These are phyloP conservation scores for Aureobasidium sp. DNA, from an alignment of 2,329 filamentous ascomycete genomes.

Conservation along the genomic window DNA sequence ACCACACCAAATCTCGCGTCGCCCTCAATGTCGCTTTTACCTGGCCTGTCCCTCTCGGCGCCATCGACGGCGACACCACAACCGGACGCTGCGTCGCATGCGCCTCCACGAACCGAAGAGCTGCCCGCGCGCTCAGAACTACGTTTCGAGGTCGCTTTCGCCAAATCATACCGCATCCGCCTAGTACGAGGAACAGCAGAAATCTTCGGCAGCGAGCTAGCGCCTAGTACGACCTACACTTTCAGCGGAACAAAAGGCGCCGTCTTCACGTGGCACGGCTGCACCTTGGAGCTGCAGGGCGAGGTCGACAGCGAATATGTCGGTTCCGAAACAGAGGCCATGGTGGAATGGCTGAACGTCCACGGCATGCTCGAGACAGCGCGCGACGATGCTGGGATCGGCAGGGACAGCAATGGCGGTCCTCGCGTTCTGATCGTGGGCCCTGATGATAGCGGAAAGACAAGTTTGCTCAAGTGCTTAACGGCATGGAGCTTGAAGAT, in stretches of 20 bases:
- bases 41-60: slow-evolving; percentile 36
- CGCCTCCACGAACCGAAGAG: slow-evolving; percentile 30
- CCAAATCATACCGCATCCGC: slow-evolving; percentile 37
- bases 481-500: slow-evolving; percentile 73
- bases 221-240: slow-evolving; percentile 66
- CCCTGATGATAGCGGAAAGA: slow-evolving; percentile 67
- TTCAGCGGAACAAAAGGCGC: slow-evolving; percentile 79
- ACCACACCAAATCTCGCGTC: background rate
- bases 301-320: slow-evolving; percentile 60
- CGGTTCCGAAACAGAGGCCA: slow-evolving; percentile 67
- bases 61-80: slow-evolving; percentile 15
- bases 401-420: slow-evolving; percentile 34
- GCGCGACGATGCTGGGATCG: slow-evolving; percentile 47
- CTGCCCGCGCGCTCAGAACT: slow-evolving; percentile 39
- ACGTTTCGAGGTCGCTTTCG: slow-evolving; percentile 31
- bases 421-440: slow-evolving; percentile 83
- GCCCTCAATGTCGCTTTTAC: slow-evolving; percentile 22
- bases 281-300: slow-evolving; percentile 69
- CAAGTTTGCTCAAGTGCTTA: slow-evolving; percentile 41
- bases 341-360: slow-evolving; percentile 72
- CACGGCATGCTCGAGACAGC: slow-evolving; percentile 77
- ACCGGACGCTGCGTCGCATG: slow-evolving; percentile 17
- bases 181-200: slow-evolving; percentile 78
- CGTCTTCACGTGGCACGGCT: slow-evolving; percentile 88
- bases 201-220: slow-evolving; percentile 90